A percentile compares a stretch with the other conserved stretches of the same genome.
Evolutionary conservation across 1,284 basidiomycete species (phyloP).

Genomic region (Heimioporus punctisporus): DNA sequence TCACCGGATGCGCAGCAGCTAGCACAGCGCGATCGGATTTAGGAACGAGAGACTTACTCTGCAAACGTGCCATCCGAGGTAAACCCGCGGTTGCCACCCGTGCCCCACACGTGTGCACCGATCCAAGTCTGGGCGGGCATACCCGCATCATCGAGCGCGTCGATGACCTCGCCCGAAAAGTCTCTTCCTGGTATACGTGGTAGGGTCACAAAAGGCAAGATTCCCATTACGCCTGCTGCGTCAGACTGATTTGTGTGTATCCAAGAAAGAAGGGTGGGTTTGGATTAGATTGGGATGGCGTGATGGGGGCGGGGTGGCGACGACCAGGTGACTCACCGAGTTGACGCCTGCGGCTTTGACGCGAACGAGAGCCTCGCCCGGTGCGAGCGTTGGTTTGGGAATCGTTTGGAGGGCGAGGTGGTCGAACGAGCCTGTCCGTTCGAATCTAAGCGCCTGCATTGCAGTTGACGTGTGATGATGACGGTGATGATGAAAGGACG

Average conservation of each 20-base stretch:
- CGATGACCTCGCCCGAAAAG: constrained; percentile 35
- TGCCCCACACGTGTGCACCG: constrained; percentile 35
- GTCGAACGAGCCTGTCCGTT: constrained; percentile 32
- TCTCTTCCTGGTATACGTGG: constrained; percentile 33
- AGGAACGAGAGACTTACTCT: constrained; percentile 26
- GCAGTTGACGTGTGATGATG: constrained; percentile 3
- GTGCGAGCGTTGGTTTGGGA: constrained; percentile 22
- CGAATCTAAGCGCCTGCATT: constrained; percentile 36
- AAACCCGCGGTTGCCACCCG: constrained; percentile 34
- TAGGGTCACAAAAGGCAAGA: constrained; percentile 33
- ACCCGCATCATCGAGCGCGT: constrained; percentile 30
- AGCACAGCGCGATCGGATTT: not conserved
- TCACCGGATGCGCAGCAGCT: too few relatives aligned
- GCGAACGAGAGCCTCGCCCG: constrained; percentile 34
- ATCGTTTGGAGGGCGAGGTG: constrained; percentile 22
- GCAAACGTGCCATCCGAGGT: constrained; percentile 35
- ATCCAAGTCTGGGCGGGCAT: constrained; percentile 19
- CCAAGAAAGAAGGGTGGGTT: not conserved
- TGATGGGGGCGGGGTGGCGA: not conserved
- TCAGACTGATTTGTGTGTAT: constrained; percentile 22
- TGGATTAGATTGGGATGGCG: not conserved
- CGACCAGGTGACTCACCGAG: constrained; percentile 23
- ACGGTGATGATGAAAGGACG: not conserved
- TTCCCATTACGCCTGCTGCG: constrained; percentile 28
- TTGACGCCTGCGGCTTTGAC: constrained; percentile 36